Evolutionary conservation across 352 stramenopile species (phyloP).

Genomic region (Stramenopiles sp.): DNA sequence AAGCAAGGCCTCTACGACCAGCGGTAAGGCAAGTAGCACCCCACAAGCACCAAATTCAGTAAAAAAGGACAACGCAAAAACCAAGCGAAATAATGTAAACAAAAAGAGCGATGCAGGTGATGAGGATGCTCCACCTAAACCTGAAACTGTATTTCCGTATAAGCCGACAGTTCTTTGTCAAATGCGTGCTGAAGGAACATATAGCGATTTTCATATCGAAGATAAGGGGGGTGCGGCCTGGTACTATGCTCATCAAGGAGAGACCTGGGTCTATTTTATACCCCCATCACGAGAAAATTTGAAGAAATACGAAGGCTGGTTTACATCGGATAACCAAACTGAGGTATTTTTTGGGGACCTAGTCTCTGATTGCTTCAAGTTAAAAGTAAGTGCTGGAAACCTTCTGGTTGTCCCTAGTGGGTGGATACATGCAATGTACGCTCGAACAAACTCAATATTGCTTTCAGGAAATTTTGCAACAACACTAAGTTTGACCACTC

Average conservation of each 20-base stretch:
- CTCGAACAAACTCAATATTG: not conserved
- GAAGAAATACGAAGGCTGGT: conserved; percentile 39
- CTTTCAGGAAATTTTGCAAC: not conserved
- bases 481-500: not conserved
- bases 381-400: conserved; percentile 30
- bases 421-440: conserved; percentile 45
- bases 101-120: not conserved
- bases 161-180: not conserved
- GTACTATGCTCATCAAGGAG: conserved; percentile 11
- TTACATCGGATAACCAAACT: conserved; percentile 23
- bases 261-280: conserved; percentile 38
- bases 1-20: too few relatives aligned
- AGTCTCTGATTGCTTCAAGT: conserved; percentile 48
- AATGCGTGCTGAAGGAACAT: conserved; percentile 8
- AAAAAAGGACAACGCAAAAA: too few relatives aligned
- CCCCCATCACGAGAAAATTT: conserved; percentile 33
- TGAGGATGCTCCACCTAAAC: not conserved
- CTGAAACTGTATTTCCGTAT: not conserved
- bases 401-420: conserved; percentile 40
- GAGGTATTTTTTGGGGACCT: conserved; percentile 39
- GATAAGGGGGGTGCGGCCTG: not conserved
- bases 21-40: too few relatives aligned
- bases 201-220: conserved; percentile 9
- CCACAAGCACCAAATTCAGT: too few relatives aligned
- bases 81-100: too few relatives aligned